Percentiles rank a stretch among this genome's conserved stretches.
phyloP scores from a whole-genome alignment of 139 green algal genomes.

The Chlamydomonas schloesseri region DNA sequence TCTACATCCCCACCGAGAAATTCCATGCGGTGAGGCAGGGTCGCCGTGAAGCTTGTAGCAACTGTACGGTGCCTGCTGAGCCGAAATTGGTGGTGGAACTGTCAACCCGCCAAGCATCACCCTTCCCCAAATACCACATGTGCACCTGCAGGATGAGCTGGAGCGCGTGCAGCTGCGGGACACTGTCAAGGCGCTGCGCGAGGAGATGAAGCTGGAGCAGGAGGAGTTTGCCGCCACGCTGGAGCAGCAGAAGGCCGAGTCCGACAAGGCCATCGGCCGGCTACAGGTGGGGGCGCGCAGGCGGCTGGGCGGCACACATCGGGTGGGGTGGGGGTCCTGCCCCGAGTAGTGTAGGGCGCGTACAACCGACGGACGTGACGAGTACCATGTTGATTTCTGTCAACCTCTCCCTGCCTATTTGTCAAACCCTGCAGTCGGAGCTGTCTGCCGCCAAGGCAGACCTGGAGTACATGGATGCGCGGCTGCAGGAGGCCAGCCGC shows the following conservation, averaged over 20 bases:
- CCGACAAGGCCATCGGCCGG: slow-evolving; percentile 12
- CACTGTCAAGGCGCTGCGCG: slow-evolving; percentile 50
- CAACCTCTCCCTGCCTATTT: too few species aligned
- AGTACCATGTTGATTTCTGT: too few species aligned
- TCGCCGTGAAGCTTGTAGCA: background rate
- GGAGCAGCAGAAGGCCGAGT: slow-evolving; percentile 48
- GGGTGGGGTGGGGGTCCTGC: too few species aligned
- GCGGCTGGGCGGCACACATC: too few species aligned
- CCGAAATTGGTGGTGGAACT: too few species aligned
- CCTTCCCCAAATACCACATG: too few species aligned
- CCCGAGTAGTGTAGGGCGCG: too few species aligned
- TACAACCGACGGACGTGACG: too few species aligned
- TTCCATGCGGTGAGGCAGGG: slow-evolving; percentile 58
- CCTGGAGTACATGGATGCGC: background rate
- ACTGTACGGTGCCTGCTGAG: too few species aligned
- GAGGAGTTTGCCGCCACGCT: slow-evolving; percentile 49
- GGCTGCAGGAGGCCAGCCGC: slow-evolving; percentile 32
- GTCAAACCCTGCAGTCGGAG: slow-evolving; percentile 50
- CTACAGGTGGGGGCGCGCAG: slow-evolving; percentile 1
- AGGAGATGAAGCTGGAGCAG: slow-evolving; percentile 59
- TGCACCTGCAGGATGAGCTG: slow-evolving; percentile 76
- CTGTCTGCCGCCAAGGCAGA: slow-evolving; percentile 43
- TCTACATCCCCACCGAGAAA: slow-evolving; percentile 82
- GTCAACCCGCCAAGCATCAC: too few species aligned
- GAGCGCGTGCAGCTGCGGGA: slow-evolving; percentile 78